Percentiles rank a stretch among this genome's conserved stretches.
Conservation (phyloP, 805 yeast species). For the Candida jianshihensis region DNA sequence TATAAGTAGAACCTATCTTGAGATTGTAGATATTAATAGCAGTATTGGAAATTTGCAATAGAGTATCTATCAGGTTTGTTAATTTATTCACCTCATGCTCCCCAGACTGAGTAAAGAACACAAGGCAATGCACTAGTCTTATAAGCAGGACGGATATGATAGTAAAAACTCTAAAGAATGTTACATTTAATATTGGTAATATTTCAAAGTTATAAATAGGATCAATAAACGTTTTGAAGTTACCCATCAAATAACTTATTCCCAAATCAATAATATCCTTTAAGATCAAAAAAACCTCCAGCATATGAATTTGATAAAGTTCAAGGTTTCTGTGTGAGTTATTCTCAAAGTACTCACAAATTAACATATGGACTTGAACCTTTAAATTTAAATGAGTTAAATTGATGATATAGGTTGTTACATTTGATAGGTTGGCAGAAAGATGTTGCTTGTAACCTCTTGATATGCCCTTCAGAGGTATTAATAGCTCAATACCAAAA, state of each 20-base stretch:
- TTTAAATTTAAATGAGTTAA: neutral
- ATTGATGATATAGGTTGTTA: neutral
- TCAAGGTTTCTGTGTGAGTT: conserved; percentile 6
- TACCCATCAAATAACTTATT: conserved; percentile 7
- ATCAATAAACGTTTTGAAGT: conserved; percentile 4
- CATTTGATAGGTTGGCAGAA: conserved; percentile 7
- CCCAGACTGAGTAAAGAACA: neutral
- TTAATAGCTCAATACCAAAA: no score
- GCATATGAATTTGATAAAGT: conserved; percentile 7
- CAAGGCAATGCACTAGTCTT: neutral
- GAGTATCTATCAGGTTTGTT: no score
- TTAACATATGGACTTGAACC: conserved; percentile 5
- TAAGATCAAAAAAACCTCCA: neutral
- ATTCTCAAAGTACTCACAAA: conserved; percentile 11
- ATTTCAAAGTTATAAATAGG: conserved; percentile 8
- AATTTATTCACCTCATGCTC: neutral
- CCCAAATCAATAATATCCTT: conserved; percentile 5
- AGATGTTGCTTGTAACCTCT: no score
- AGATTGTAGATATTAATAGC: no score
- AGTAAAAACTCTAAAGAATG: conserved; percentile 4
- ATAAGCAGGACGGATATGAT: neutral
- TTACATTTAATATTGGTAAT: conserved; percentile 7
- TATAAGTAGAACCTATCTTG: no score
- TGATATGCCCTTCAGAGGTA: no score
- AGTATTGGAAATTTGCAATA: no score